These are phyloP conservation scores for Geosmithia morbida DNA, from an alignment of 2,329 filamentous ascomycete species.

Conservation along the genomic window DNA sequence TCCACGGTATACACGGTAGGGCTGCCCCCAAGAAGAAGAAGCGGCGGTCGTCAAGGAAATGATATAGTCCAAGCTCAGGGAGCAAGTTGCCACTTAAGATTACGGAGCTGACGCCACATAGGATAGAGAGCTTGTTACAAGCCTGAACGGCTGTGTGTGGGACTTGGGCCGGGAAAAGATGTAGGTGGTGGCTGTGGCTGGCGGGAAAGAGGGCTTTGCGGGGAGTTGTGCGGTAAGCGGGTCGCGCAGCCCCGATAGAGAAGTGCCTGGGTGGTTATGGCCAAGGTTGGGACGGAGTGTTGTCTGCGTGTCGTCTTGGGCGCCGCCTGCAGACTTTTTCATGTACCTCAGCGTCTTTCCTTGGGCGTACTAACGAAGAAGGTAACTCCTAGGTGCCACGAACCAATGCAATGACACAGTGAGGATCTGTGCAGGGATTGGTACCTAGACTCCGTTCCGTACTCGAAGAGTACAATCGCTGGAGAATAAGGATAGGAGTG, in stretches of 20 bases:
- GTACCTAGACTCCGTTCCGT: background rate
- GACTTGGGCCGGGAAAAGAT: background rate
- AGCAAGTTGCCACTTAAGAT: background rate
- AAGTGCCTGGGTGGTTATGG: background rate
- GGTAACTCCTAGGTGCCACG: background rate
- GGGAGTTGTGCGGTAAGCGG: background rate
- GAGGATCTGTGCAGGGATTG: background rate
- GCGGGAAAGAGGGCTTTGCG: background rate
- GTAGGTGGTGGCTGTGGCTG: background rate
- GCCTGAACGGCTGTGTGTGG: background rate
- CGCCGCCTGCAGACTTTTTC: background rate
- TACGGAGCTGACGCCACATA: background rate
- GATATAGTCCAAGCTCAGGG: background rate
- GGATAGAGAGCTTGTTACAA: background rate
- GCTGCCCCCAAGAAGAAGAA: background rate
- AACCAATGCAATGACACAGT: background rate
- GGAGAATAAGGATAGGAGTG: background rate
- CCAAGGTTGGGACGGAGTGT: background rate
- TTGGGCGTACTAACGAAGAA: background rate
- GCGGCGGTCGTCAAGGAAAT: background rate
- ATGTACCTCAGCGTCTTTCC: background rate
- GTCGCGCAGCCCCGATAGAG: conserved; percentile 1
- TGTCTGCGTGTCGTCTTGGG: background rate
- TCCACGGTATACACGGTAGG: background rate
- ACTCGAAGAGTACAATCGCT: background rate